These are phyloP conservation scores for Hypoxylon sp. DNA, from an alignment of 2,329 filamentous ascomycete species.

Conservation along the genomic window DNA sequence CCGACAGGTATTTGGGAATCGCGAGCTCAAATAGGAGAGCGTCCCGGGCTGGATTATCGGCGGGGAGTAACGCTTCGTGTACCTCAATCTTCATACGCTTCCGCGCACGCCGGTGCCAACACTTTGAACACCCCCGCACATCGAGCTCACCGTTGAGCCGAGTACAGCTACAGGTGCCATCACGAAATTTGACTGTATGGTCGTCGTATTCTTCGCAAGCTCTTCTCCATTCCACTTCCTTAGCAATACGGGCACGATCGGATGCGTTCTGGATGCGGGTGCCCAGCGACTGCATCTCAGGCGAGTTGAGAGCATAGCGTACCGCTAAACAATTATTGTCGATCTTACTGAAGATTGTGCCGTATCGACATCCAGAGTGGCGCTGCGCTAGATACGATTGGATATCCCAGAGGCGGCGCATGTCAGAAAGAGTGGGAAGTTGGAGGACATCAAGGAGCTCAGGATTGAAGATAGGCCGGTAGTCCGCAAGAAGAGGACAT, in stretches of 20 bases:
- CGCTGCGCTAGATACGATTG: constrained; percentile 62
- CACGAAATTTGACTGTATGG: constrained; percentile 51
- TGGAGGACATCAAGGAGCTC: constrained; percentile 67
- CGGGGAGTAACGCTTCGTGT: constrained; percentile 64
- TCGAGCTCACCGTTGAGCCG: constrained; percentile 48
- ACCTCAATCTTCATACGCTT: constrained; percentile 58
- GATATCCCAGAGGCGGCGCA: constrained; percentile 62
- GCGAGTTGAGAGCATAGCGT: constrained; percentile 56
- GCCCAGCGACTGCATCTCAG: constrained; percentile 38
- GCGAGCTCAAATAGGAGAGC: constrained; percentile 64
- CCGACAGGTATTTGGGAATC: constrained; percentile 57
- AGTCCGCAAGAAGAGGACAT: constrained; percentile 63
- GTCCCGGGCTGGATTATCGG: constrained; percentile 51
- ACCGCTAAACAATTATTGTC: constrained; percentile 58
- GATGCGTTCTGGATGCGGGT: constrained; percentile 34
- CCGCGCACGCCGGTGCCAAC: constrained; percentile 52
- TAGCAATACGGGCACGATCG: constrained; percentile 25
- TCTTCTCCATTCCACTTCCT: constrained; percentile 30
- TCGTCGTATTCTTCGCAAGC: constrained; percentile 45
- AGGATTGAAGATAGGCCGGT: constrained; percentile 62
- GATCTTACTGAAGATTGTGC: constrained; percentile 62
- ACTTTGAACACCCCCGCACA: constrained; percentile 57
- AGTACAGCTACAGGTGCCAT: constrained; percentile 50
- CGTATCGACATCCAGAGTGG: constrained; percentile 34
- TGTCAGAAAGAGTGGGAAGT: constrained; percentile 58